Base-by-base conservation (phyloP, 2,329 filamentous ascomycete genomes). In the Helotiales sp. region DNA sequence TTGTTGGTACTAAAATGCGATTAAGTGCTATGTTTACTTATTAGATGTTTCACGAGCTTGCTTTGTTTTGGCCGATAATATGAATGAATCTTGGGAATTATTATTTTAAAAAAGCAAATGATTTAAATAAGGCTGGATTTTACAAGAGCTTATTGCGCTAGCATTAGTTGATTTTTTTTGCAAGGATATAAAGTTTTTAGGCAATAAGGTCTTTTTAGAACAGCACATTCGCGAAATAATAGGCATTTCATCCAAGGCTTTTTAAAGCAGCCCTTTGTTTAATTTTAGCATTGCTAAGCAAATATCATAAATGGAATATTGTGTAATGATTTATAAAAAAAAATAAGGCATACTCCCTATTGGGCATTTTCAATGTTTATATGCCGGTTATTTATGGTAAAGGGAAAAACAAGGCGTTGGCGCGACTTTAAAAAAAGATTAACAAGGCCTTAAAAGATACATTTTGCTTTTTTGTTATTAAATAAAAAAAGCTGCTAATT, bases 351-450 rank as follows among this genome's bases (percentile, higher is more conserved):
- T 84, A 84, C 49, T 82, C 77, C 10, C 72, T 84, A 0, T 67
- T 84, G 1, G 82, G 82, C 0, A 75, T 84, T 0, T 84, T 84
- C 30, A 74, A 75, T 0, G 75, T 84, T 30, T 77, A 80, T 49
- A 82, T 84, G 78, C 77, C 81, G 0, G 69, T 83, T 5, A 60
- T 83, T 0, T 84, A 84, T 57, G 81, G 82, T 1, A 77, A 81
- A 58, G 77, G 79, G 32, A 60, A 37, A 0, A 70, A 71, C 0
- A 75, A 74, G 0, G 77, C 80, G 0, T 78, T 81, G 15, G n/a
- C 50, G 0, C 72, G 80, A 7, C 69, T 81, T 0, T 78, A 79
- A 24, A 70, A 76, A n/a, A 77, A 79, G 34, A 80, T 82, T 15
- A 24, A 69, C 15, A 69, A 66, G 11, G 40, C 37, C 50, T 66